Percentiles rank a stretch among this genome's conserved stretches.
Conservation (phyloP, 2,329 filamentous ascomycete genomes). For the Nemania diffusa region DNA sequence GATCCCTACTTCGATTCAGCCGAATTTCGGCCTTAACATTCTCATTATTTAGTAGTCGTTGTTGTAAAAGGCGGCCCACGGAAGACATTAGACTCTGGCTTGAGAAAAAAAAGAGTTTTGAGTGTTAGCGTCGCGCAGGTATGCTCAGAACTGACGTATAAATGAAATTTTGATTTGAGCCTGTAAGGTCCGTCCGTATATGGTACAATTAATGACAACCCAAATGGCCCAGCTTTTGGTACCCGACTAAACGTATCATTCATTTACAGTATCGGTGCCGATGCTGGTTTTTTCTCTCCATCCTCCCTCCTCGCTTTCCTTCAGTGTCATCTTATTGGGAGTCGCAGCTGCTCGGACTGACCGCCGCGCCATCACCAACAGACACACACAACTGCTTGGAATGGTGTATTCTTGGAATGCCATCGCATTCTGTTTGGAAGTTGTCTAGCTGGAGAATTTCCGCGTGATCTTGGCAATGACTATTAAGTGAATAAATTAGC, state of each 20-base stretch:
- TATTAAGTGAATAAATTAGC: slow-evolving; percentile 53
- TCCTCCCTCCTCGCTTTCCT: neutral
- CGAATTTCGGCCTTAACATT: no score
- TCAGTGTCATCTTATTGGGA: slow-evolving; percentile 30
- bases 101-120: no score
- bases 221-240: slow-evolving; percentile 26
- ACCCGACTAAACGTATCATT: slow-evolving; percentile 21
- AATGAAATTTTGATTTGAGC: slow-evolving; percentile 41
- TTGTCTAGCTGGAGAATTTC: slow-evolving; percentile 75
- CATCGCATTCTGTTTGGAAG: neutral
- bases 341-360: slow-evolving; percentile 40
- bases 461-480: slow-evolving; percentile 96
- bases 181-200: slow-evolving; percentile 42
- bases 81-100: no score
- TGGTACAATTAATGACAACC: slow-evolving; percentile 42
- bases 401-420: slow-evolving; percentile 7
- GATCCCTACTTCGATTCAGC: no score
- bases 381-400: slow-evolving; percentile 23
- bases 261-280: slow-evolving; percentile 18
- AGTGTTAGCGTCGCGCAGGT: neutral
- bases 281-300: slow-evolving; percentile 20
- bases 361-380: slow-evolving; percentile 41
- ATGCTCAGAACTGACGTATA: slow-evolving; percentile 17
- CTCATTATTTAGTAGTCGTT: neutral
- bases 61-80: no score